Conservation (phyloP, 2,329 filamentous ascomycete species). For the Rhynchosporium secalis region DNA sequence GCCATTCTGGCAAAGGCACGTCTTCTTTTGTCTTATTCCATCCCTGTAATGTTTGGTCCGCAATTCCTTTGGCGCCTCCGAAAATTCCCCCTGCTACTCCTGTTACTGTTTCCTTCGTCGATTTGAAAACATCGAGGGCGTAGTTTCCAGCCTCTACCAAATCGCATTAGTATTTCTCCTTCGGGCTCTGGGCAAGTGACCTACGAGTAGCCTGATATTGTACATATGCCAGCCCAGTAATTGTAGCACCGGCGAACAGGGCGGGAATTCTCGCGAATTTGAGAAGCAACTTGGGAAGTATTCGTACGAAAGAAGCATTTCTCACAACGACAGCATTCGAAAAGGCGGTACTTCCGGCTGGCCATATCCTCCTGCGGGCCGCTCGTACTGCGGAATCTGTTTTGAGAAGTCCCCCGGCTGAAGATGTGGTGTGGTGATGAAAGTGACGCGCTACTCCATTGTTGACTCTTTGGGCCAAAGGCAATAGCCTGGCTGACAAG, state of each 20-base stretch:
- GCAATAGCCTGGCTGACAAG: conserved; percentile 70
- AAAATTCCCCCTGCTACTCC: conserved; percentile 69
- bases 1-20: conserved; percentile 72
- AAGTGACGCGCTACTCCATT: conserved; percentile 60
- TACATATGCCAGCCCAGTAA: conserved; percentile 86
- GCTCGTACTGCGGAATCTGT: conserved; percentile 63
- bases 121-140: conserved; percentile 72
- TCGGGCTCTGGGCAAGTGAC: conserved; percentile 37
- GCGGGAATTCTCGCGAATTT: conserved; percentile 88
- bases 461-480: conserved; percentile 62
- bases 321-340: conserved; percentile 72
- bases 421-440: conserved; percentile 56
- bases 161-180: conserved; percentile 14
- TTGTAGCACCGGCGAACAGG: conserved; percentile 84
- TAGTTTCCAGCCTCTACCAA: conserved; percentile 70
- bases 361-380: conserved; percentile 68
- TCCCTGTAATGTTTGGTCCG: conserved; percentile 74
- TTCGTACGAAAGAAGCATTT: conserved; percentile 63
- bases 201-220: conserved; percentile 92
- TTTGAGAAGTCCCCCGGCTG: conserved; percentile 68
- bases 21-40: conserved; percentile 84
- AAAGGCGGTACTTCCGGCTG: conserved; percentile 74
- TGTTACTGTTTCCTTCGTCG: conserved; percentile 70
- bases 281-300: conserved; percentile 82
- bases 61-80: conserved; percentile 70